Evolutionary conservation across 495 filamentous ascomycete species (phyloP), one percentile per base, ranked within the genome.

Genomic region (Xylaria venustula): DNA sequence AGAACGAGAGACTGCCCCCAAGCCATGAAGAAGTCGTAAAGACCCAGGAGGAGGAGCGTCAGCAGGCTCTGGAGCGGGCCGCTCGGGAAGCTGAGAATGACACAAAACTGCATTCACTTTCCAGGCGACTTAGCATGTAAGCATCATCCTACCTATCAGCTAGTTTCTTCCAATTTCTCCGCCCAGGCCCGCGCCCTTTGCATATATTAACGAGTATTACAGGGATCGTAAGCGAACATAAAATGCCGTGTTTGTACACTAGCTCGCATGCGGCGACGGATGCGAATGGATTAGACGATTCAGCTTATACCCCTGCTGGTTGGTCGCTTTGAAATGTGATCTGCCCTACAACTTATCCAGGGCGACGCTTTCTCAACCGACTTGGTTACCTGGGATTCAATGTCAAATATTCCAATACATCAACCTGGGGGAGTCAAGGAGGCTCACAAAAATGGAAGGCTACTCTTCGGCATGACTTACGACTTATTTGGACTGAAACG

Each of bases 41-140:
- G 70, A 89, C 88, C 67, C 88, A 83, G 54, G 88, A 91, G 60
- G 89, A 91, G 67, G 90, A 90, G 49, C 82, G 90, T 63, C 83
- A 87, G 28, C 83, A 89, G 74, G 94, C 94, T 7, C 74, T 98
- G 63, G 90, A 93, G 77, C 81, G 90, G 54, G 94, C 94, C 3
- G 83, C 83, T 20, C 82, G 85, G 34, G 92, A 97, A 67, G 94
- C 94, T 12, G 93, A 96, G 42, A 94, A 97, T 69, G 94, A 98
- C 62, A 84, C 87, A 61, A 89, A 88, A 54, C 75, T 98, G 70
- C 89, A 91, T 62, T 85, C 84, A 44, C 85, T 98, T 30, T 93
- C 93, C 19, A 83, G 94, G 71, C 83, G 93, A 69, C 88, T 98
- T 67, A 97, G 93, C 89, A 96, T 94, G 94, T 97, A 81, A 91